Evolutionary conservation across 176 grass and related monocot species (phyloP), one percentile per base, ranked within the genome.

Genomic region (Thinopyrum elongatum): DNA sequence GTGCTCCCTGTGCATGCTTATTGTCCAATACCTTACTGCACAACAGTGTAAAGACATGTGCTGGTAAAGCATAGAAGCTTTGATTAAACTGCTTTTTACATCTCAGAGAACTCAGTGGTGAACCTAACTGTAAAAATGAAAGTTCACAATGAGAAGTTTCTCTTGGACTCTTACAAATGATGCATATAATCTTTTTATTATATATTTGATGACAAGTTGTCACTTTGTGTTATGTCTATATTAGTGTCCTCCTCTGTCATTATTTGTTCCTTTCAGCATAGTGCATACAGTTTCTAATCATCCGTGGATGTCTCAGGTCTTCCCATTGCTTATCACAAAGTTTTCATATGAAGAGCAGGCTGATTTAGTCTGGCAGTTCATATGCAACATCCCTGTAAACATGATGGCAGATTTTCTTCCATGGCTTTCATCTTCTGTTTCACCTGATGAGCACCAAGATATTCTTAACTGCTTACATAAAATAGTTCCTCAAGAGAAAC

Each of bases 341-440:
- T 98, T 93, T 83, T 95, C 93, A 51, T 77, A 95, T 3, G 74
- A 95, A 85, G 95, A 98, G 77, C 95, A 98, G 59, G 93, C 95
- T 72, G 83, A 93, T 90, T 82, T 98, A 80, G 93, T 95, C 36
- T 98, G 95, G 95, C 89, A 98, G 83, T 98, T 98, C 42, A 86
- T 98, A 39, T 98, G 95, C 69, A 95, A 73, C 28, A 95, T 98
- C 66, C 95, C 95, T 63, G 66, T 98, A 22, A 93, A 88, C 17
- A 95, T 93, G 91, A 98, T 98, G 93, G 34, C 83, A 80, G 91
- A 95, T 16, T 95, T 98, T 61, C 90, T 98, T 87, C 95, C 95
- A 21, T 95, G 95, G 93, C 88, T 98, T 67, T 86, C 87, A 53
- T 77, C 91, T 69, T 93, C 80, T 74, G 83, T 95, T 88, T 95